phyloP scores from a whole-genome alignment of 495 filamentous ascomycete species.

The Daldinia concentrica region DNA sequence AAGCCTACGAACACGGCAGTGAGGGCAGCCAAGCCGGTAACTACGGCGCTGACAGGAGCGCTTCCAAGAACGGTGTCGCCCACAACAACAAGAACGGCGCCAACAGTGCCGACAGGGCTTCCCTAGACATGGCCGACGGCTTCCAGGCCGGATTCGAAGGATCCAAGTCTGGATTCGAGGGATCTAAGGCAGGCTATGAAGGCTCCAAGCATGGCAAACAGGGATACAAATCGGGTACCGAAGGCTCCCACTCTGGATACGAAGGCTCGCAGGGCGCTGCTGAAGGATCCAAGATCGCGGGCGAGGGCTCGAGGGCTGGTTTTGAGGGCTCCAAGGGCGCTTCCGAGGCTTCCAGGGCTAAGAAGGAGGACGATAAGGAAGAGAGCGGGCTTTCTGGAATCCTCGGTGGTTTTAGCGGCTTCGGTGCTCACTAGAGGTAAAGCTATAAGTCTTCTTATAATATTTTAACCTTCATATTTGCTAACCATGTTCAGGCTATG shows the following conservation, averaged over 20 bases:
- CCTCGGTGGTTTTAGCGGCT: conserved; percentile 22
- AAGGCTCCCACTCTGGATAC: background rate
- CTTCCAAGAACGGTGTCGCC: conserved; percentile 29
- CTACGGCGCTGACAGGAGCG: conserved; percentile 35
- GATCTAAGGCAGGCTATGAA: background rate
- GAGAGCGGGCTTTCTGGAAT: conserved; percentile 18
- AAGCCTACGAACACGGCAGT: conserved; percentile 9
- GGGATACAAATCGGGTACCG: background rate
- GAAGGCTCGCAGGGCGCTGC: conserved; percentile 5
- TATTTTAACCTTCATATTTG: background rate
- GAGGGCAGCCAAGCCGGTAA: conserved; percentile 10
- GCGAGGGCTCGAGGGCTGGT: background rate
- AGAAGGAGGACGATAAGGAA: conserved; percentile 3
- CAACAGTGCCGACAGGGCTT: conserved; percentile 19
- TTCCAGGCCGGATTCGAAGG: conserved; percentile 18
- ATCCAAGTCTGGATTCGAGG: conserved; percentile 8
- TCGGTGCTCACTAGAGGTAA: conserved; percentile 26
- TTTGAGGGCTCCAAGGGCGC: background rate
- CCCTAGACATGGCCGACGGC: conserved; percentile 18
- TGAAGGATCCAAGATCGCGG: conserved; percentile 8
- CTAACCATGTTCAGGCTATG: background rate
- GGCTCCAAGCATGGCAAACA: background rate
- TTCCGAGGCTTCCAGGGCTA: background rate
- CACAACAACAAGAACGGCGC: conserved; percentile 34
- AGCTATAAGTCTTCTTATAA: background rate